Evolutionary conservation across 139 green algal genomes (phyloP).

Genomic region (Auxenochlorella pyrenoidosa): DNA sequence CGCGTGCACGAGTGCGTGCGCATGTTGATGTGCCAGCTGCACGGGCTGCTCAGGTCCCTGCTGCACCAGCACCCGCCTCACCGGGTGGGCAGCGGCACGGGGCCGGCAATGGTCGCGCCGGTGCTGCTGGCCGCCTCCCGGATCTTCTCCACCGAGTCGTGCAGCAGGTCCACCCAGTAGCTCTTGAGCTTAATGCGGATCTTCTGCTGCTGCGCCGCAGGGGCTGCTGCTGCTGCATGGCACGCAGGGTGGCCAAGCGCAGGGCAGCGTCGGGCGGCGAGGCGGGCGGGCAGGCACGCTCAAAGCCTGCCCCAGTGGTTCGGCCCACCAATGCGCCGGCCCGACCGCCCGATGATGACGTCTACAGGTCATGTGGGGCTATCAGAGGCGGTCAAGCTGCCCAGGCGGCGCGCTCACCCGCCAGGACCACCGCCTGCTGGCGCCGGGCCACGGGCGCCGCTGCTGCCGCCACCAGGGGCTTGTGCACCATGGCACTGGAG

Average conservation of each 20-base stretch:
- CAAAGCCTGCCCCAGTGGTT: not conserved
- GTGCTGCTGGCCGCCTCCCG: constrained; percentile 66
- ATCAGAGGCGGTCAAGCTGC: not conserved
- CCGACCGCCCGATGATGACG: not conserved
- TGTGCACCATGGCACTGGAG: constrained; percentile 17
- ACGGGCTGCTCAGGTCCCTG: not conserved
- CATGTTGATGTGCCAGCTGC: too few species aligned
- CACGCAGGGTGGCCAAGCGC: not conserved
- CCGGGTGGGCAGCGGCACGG: constrained; percentile 79
- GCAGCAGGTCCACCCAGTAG: constrained; percentile 64
- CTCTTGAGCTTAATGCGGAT: constrained; percentile 84
- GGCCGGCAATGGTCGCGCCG: constrained; percentile 66
- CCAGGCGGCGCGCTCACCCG: not conserved
- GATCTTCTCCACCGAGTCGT: constrained; percentile 67
- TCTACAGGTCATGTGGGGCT: not conserved
- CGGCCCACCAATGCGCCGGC: not conserved
- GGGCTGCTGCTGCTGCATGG: constrained; percentile 26
- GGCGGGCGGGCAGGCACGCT: not conserved
- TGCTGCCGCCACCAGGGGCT: constrained; percentile 23
- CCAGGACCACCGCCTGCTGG: constrained; percentile 4
- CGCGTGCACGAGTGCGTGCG: too few species aligned
- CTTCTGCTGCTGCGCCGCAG: constrained; percentile 41
- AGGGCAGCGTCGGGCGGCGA: not conserved
- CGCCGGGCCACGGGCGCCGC: not conserved
- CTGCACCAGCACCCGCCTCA: not conserved